A percentile compares a stretch with the other conserved stretches of the same genome.
These are phyloP conservation scores for Gnomoniopsis smithogilvyi DNA, from an alignment of 2,329 filamentous ascomycete genomes.

Conservation along the genomic window DNA sequence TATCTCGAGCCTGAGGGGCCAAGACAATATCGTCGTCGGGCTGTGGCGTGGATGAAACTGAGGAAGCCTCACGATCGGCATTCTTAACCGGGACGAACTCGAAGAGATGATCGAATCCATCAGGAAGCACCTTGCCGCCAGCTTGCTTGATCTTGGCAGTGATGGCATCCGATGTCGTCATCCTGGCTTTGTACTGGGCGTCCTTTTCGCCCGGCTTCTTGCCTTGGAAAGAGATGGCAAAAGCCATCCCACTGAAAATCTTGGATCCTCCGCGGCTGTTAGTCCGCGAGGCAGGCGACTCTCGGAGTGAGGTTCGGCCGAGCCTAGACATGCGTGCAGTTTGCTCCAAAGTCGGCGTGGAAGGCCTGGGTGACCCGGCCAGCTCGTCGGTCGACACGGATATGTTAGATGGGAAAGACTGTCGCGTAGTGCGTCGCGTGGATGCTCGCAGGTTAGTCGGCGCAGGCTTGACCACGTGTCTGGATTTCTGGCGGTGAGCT, in stretches of 20 bases:
- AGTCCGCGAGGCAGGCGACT: conserved; percentile 8
- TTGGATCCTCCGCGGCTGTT: conserved; percentile 14
- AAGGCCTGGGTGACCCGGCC: conserved; percentile 35
- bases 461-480: conserved; percentile 24
- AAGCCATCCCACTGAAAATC: conserved; percentile 79
- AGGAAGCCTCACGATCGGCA: conserved; percentile 20
- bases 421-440: conserved; percentile 21
- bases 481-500: conserved; percentile 24
- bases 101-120: conserved; percentile 82
- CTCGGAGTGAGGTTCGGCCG: conserved; percentile 17
- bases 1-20: conserved; percentile 44
- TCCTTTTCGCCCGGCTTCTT: conserved; percentile 48
- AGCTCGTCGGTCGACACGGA: conserved; percentile 49
- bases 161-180: conserved; percentile 43
- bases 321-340: conserved; percentile 29
- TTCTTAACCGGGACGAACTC: conserved; percentile 39
- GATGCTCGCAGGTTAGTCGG: conserved; percentile 25
- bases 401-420: conserved; percentile 22
- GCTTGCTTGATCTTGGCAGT: conserved; percentile 62
- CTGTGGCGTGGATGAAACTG: conserved; percentile 23
- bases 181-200: conserved; percentile 42
- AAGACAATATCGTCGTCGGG: conserved; percentile 46
- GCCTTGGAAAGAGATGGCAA: conserved; percentile 73
- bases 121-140: conserved; percentile 68
- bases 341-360: conserved; percentile 34